These are phyloP conservation scores for Nitzschia sp. DNA, from an alignment of 108 stramenopile species.

Conservation along the genomic window DNA sequence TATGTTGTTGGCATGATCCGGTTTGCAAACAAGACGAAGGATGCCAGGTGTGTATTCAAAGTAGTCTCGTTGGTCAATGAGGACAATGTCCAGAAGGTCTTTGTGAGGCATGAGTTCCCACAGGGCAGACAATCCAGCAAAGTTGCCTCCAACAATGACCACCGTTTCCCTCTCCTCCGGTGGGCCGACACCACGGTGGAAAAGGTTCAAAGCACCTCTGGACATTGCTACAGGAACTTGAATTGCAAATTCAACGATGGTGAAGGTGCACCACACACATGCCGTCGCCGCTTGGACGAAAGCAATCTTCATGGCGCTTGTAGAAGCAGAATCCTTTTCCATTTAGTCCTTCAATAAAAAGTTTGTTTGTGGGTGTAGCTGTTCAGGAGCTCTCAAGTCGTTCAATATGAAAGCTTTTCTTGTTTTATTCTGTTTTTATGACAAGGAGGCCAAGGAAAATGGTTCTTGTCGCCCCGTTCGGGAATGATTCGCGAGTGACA, in stretches of 20 bases:
- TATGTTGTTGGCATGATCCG: slow-evolving; percentile 8
- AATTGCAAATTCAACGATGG: not conserved
- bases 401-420: too few relatives aligned
- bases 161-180: slow-evolving; percentile 8
- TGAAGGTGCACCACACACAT: slow-evolving; percentile 1
- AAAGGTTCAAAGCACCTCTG: not conserved
- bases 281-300: not conserved
- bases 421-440: too few relatives aligned
- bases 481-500: too few relatives aligned
- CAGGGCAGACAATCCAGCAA: slow-evolving; percentile 30
- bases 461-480: too few relatives aligned
- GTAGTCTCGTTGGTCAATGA: slow-evolving; percentile 31
- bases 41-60: slow-evolving; percentile 39
- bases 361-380: too few relatives aligned
- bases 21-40: slow-evolving; percentile 34
- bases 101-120: slow-evolving; percentile 3
- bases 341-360: too few relatives aligned
- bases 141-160: slow-evolving; percentile 32
- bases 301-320: not conserved
- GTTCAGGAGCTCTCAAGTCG: too few relatives aligned
- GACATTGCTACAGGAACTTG: not conserved
- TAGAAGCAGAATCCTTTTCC: too few relatives aligned
- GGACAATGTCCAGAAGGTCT: slow-evolving; percentile 6
- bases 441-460: too few relatives aligned
- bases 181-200: not conserved